Evolutionary conservation across 1,284 basidiomycete genomes (phyloP), one percentile per base, ranked within the genome.

Genomic region (Apiotrichum laibachii): DNA sequence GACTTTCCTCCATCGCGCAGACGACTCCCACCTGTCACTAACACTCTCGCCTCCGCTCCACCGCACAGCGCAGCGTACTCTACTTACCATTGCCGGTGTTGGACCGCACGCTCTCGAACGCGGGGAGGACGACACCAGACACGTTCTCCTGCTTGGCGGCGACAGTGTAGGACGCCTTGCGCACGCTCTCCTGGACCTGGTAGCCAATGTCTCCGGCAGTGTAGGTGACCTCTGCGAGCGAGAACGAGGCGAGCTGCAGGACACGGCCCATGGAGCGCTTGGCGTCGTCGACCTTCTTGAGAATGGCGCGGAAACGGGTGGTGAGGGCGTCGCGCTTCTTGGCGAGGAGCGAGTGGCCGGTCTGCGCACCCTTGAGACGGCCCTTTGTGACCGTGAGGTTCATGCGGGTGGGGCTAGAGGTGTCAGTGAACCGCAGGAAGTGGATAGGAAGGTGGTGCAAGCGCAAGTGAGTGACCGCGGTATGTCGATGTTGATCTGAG

Each of bases 241-340:
- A 95, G 83, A 99, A 97, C 48, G 94, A 96, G 18, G 96, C 96
- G 53, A 96, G 83, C 77, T 99, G 96, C 87, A 99, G 96, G 34
- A 99, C 94, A 65, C 89, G 84, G 43, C 96, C 96, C 96, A 99
- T 99, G 81, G 98, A 93, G 61, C 93, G 86, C 79, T 99, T 99
- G 18, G 96, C 95, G 82, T 99, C 96, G 73, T 98, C 94, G 43
- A 95, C 91, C 78, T 93, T 94, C 77, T 83, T 85, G 63, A 95
- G 80, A 70, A 95, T 95, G 21, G 88, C 85, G 61, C 93, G 84
- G 81, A 98, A 98, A 66, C 93, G 84, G 50, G 91, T 94, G 35
- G 89, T 94, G 63, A 97, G 81, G 43, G 94, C 94, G 83, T 98
- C 94, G 55, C 93, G 87, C 81, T 98, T 98, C 85, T 96, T 96